Evolutionary conservation across 495 filamentous ascomycete genomes (phyloP).

Genomic region (Podospora anserina): DNA sequence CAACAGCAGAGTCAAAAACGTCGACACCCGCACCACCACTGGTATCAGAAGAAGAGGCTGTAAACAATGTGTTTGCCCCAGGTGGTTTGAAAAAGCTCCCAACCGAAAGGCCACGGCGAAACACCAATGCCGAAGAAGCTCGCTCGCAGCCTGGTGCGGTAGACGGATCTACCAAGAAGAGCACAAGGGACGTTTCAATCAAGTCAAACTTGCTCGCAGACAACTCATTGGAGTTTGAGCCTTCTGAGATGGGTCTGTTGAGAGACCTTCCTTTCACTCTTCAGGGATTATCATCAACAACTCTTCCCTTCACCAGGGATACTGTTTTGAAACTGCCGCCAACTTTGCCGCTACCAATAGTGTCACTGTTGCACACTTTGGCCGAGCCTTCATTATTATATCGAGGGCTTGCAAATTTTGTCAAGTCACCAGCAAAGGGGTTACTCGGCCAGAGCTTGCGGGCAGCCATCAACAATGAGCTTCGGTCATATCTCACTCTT

Average conservation of each 20-base stretch:
- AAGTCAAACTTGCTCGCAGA: slow-evolving; percentile 52
- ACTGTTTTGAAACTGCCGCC: slow-evolving; percentile 68
- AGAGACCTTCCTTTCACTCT: slow-evolving; percentile 92
- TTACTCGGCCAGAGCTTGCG: slow-evolving; percentile 89
- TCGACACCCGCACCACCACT: slow-evolving; percentile 19
- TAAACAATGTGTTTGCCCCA: slow-evolving; percentile 55
- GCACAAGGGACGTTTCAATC: slow-evolving; percentile 44
- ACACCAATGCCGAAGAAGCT: slow-evolving; percentile 25
- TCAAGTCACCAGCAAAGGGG: slow-evolving; percentile 61
- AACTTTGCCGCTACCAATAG: slow-evolving; percentile 75
- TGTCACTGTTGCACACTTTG: slow-evolving; percentile 82
- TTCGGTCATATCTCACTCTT: slow-evolving; percentile 87
- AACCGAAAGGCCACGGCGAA: slow-evolving; percentile 26
- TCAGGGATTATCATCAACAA: slow-evolving; percentile 84
- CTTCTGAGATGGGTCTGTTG: slow-evolving; percentile 70
- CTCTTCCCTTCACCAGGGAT: slow-evolving; percentile 68
- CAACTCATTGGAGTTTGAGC: slow-evolving; percentile 50
- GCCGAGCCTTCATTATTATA: slow-evolving; percentile 93
- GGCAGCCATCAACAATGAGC: slow-evolving; percentile 80
- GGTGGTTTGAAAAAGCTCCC: slow-evolving; percentile 49
- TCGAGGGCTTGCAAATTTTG: slow-evolving; percentile 71
- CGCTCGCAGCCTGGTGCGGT: slow-evolving; percentile 10
- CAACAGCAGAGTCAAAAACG: slow-evolving; percentile 25
- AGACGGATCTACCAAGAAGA: slow-evolving; percentile 21
- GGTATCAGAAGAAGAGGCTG: slow-evolving; percentile 40